Evolutionary conservation across 2,329 filamentous ascomycete species (phyloP).

Genomic region (Pseudofabraea citricarpa): DNA sequence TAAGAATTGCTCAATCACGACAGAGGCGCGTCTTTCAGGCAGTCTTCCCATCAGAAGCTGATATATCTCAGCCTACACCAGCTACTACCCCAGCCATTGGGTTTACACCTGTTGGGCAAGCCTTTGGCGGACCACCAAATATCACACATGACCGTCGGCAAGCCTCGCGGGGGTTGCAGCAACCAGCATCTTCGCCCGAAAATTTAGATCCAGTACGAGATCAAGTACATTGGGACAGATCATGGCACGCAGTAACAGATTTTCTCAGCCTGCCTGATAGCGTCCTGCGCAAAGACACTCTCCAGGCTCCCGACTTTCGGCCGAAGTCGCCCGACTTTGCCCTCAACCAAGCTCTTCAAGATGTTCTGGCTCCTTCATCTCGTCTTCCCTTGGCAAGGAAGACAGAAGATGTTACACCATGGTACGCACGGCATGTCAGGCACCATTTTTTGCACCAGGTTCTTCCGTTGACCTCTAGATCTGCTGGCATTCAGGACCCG

Average conservation of each 20-base stretch:
- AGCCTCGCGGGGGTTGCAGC: not conserved
- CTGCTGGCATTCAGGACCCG: conserved; percentile 28
- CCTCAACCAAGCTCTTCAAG: conserved; percentile 48
- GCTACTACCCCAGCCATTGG: conserved; percentile 18
- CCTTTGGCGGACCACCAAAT: conserved; percentile 16
- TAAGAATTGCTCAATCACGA: no score
- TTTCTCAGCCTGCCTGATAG: conserved; percentile 50
- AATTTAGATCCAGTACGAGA: conserved; percentile 17
- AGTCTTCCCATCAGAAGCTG: conserved; percentile 20
- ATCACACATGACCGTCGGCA: conserved; percentile 1
- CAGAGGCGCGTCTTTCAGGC: conserved; percentile 28
- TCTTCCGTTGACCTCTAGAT: conserved; percentile 48
- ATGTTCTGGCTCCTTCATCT: conserved; percentile 44
- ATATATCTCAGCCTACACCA: conserved; percentile 24
- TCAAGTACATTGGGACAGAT: conserved; percentile 54
- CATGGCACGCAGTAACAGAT: conserved; percentile 58
- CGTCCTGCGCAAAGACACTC: conserved; percentile 38
- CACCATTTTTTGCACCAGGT: conserved; percentile 57
- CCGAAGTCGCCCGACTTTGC: conserved; percentile 25
- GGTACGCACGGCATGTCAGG: conserved; percentile 58
- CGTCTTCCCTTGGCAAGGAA: conserved; percentile 44
- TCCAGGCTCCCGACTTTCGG: conserved; percentile 13
- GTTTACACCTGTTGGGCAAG: conserved; percentile 19
- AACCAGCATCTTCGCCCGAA: not conserved
- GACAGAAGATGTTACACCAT: conserved; percentile 52